These are phyloP conservation scores for Cryptococcus neoformans DNA, from an alignment of 1,284 basidiomycete species.

Conservation along the genomic window DNA sequence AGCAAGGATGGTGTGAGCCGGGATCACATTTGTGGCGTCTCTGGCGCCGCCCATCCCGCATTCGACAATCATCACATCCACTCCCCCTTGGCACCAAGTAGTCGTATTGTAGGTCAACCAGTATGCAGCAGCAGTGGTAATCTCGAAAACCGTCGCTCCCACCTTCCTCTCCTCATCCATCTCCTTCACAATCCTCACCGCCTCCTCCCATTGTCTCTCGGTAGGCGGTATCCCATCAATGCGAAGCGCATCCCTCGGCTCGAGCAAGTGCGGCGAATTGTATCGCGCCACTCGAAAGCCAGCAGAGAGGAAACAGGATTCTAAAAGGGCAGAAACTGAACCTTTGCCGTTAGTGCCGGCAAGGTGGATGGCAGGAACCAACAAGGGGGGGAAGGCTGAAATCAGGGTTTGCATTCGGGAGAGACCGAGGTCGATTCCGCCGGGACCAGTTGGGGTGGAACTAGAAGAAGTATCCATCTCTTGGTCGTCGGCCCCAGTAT, in stretches of 20 bases:
- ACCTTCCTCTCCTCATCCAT: slow-evolving; percentile 55
- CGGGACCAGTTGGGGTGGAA: slow-evolving; percentile 13
- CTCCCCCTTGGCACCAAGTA: slow-evolving; percentile 18
- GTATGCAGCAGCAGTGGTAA: slow-evolving; percentile 76
- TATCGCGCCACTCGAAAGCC: slow-evolving; percentile 71
- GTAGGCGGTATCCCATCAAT: slow-evolving; percentile 63
- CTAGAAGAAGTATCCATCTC: neutral
- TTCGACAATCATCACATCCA: slow-evolving; percentile 85
- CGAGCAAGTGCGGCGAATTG: slow-evolving; percentile 88
- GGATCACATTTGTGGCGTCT: slow-evolving; percentile 91
- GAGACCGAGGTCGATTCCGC: slow-evolving; percentile 70
- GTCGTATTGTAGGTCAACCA: slow-evolving; percentile 63
- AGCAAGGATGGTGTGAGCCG: slow-evolving; percentile 65
- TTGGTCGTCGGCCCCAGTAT: neutral
- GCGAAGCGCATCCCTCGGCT: slow-evolving; percentile 71
- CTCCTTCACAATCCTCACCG: slow-evolving; percentile 56
- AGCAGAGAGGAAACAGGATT: slow-evolving; percentile 65
- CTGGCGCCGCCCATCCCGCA: slow-evolving; percentile 91
- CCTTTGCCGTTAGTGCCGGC: slow-evolving; percentile 99
- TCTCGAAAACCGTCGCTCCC: slow-evolving; percentile 70
- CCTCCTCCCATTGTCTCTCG: slow-evolving; percentile 54
- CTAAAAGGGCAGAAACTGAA: slow-evolving; percentile 77
- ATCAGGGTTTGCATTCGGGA: slow-evolving; percentile 65
- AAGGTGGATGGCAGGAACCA: slow-evolving; percentile 83
- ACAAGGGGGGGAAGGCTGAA: slow-evolving; percentile 60